Percentiles rank a stretch among this genome's conserved stretches.
These are phyloP conservation scores for Monosporascus cannonballus DNA, from an alignment of 2,329 filamentous ascomycete species.

Conservation along the genomic window DNA sequence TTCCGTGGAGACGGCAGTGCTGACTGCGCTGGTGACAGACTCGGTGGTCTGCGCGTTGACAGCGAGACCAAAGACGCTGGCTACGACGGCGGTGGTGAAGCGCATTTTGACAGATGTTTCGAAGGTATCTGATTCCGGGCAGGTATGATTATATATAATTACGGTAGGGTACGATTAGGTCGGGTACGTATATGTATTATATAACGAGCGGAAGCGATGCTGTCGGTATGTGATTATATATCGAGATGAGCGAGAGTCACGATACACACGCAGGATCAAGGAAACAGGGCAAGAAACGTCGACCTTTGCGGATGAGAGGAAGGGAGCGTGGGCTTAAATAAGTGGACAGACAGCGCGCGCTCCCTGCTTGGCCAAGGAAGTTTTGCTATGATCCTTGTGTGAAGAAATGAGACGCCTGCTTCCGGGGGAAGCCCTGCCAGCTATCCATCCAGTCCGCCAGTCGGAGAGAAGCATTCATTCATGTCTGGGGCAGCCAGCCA, in stretches of 20 bases:
- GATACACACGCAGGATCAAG: neutral
- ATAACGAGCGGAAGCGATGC: neutral
- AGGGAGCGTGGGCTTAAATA: no score
- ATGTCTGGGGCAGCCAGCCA: no score
- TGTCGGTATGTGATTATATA: neutral
- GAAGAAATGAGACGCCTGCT: no score
- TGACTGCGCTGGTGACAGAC: conserved; percentile 6
- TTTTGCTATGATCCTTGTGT: no score
- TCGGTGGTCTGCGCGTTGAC: conserved; percentile 39
- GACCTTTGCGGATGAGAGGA: no score
- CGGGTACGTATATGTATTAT: neutral
- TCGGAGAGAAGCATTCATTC: no score
- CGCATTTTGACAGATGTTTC: conserved; percentile 44
- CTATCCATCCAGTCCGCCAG: no score
- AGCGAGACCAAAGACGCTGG: conserved; percentile 42
- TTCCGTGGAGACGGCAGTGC: conserved; percentile 16
- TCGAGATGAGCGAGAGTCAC: neutral
- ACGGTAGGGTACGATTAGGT: no score
- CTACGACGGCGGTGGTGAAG: conserved; percentile 44
- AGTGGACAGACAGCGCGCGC: no score
- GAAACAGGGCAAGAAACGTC: no score
- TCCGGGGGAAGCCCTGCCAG: no score
- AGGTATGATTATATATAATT: conserved; percentile 6
- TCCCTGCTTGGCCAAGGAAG: no score
- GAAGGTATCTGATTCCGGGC: neutral